These are phyloP conservation scores for Chamaenerion angustifolium DNA, from an alignment of 345 rosid species.

Conservation along the genomic window DNA sequence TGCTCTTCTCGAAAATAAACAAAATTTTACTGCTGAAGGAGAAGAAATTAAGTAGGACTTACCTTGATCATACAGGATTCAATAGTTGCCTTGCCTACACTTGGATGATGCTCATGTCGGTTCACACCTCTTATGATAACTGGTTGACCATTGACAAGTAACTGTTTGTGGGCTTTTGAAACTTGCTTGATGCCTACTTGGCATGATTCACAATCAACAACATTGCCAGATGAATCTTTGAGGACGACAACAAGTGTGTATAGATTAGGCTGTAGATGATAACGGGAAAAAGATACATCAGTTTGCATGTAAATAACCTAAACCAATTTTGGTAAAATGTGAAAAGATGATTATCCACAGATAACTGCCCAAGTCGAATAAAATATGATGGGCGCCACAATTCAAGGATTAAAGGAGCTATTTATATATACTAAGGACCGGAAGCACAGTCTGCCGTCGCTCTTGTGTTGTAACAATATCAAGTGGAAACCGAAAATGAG, in stretches of 20 bases:
- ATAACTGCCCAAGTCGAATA: too few relatives aligned
- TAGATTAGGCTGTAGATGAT: conserved; percentile 63
- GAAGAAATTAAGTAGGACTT: not conserved
- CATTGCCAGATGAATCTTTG: conserved; percentile 58
- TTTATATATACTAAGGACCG: too few relatives aligned
- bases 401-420: too few relatives aligned
- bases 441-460: too few relatives aligned
- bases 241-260: conserved; percentile 68
- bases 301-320: not conserved
- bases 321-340: too few relatives aligned
- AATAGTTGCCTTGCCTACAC: conserved; percentile 87
- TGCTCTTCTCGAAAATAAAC: too few relatives aligned
- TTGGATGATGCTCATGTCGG: conserved; percentile 99
- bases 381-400: too few relatives aligned
- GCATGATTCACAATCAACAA: conserved; percentile 90
- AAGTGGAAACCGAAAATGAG: too few relatives aligned
- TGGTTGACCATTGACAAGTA: conserved; percentile 84
- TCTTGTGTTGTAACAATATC: too few relatives aligned
- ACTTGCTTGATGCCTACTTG: conserved; percentile 74
- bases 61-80: conserved; percentile 99
- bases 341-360: too few relatives aligned
- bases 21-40: not conserved
- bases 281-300: conserved; percentile 2
- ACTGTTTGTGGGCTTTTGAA: conserved; percentile 77
- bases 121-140: conserved; percentile 86